Evolutionary conservation across 1,284 basidiomycete species (phyloP), one percentile per base, ranked within the genome.

Genomic region (Ustilago shanxiensis): DNA sequence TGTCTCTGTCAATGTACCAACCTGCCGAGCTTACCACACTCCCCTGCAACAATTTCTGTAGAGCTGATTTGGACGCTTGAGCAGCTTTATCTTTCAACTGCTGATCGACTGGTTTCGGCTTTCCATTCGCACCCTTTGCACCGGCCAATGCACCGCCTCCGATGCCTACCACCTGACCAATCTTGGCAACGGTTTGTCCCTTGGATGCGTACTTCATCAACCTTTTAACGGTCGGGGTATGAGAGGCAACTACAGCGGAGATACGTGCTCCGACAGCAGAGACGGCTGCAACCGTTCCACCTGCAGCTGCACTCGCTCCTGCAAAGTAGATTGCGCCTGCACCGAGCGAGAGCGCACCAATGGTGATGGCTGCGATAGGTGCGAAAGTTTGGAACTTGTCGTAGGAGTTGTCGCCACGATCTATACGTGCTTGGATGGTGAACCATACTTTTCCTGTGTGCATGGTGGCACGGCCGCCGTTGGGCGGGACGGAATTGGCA

Each of bases 311-410:
- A 7, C 55, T 53, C 1, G 77, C 79, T 6, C 76, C 79, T 0
- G 71, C 74, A 58, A 83, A 60, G 62, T 81, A 83, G 53, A 83
- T 68, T 10, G 78, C 81, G n/a, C 81, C 81, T 3, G 72, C 74
- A 41, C 79, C 81, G 5, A 83, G 58, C 1, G 72, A 70, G 2
- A 83, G 60, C 1, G 66, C 77, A 7, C 66, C 66, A 7, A 83
- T 51, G 16, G 81, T 74, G 37, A 81, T 45, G 2, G 72, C 79
- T n/a, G 79, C 78, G 22, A 80, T 81, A 8, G 81, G 80, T 8
- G 79, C 78, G 33, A 66, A 79, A 9, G 71, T 72, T 18, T 81
- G 74, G n/a, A 80, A 77, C 33, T 69, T 75, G 60, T 77, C 75
- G 60, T 81, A 81, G 7, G 68, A 66, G 26, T 81, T 80, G 47